Evolutionary conservation across 306 rosid genomes (phyloP), one percentile per base, ranked within the genome.

Genomic region (Fragaria vesca): DNA sequence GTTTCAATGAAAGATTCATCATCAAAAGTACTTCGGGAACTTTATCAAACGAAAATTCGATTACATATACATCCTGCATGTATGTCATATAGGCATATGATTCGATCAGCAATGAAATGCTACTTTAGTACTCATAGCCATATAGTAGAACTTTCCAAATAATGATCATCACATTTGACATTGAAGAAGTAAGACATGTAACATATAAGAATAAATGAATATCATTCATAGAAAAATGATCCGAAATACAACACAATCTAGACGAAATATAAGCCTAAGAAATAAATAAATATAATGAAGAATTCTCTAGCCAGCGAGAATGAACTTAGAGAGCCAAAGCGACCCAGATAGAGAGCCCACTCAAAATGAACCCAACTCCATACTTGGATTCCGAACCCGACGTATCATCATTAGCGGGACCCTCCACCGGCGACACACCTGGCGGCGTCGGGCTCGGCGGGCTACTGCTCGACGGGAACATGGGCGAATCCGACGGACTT

Each of bases 391-490:
- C 68, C 38, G 90, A 80, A 47, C 91, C 86, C 74, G 96, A 90
- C 80, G 93, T 89, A 10, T 85, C 87, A 45, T 90, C 97, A 1
- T 72, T 80, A 2, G 50, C 85, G 4, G 89, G 89, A 54, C 84
- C 85, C 72, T 46, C 84, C 3, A 92, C 87, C 32, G 34, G 90
- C 0, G 97, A 82, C 10, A 84, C 72, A 73, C 83, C 86, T 0
- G 81, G 85, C 66, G 96, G 89, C 9, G 96, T 79, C 12, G 80
- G 40, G 8, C 43, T 89, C 2, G 96, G 91, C 0, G 92, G 75
- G 52, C 84, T 79, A 4, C 82, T 71, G 32, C 69, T 88, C 2
- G 93, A 87, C 0, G 97, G 98, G 18, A 90, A 62, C 3, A 89
- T 67, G 5, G 96, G 97, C 4, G 93, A 79, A 6, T 65, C 87